A percentile compares a stretch with the other conserved stretches of the same genome.
These are phyloP conservation scores for Prinsepia uniflora DNA, from an alignment of 306 rosid genomes.

Conservation along the genomic window DNA sequence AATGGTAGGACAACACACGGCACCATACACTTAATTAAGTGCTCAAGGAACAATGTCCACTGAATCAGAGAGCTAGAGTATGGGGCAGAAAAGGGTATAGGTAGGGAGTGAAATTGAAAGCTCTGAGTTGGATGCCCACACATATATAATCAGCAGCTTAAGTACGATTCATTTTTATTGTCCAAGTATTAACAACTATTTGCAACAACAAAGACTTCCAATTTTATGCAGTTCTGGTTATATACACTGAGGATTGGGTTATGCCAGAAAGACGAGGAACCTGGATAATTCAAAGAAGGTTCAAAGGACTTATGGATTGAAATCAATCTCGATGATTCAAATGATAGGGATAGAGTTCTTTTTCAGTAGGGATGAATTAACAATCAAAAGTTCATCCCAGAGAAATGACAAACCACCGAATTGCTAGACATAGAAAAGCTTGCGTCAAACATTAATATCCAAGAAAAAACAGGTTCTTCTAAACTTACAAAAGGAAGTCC, in stretches of 20 bases:
- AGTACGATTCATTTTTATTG: background rate
- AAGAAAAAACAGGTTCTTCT: background rate
- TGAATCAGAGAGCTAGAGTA: background rate
- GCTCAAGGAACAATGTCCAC: background rate
- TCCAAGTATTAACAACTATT: background rate
- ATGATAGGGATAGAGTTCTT: background rate
- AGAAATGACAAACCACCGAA: background rate
- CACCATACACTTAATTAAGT: background rate
- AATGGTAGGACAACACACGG: background rate
- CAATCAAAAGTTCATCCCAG: background rate
- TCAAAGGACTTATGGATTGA: background rate
- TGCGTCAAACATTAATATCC: background rate
- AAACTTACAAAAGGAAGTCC: background rate
- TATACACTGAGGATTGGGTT: background rate
- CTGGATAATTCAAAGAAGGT: background rate
- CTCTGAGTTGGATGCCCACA: background rate
- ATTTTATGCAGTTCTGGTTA: background rate
- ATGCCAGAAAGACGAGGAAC: background rate
- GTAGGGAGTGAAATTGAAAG: background rate
- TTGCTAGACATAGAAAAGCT: background rate
- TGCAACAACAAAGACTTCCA: background rate
- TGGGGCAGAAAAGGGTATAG: background rate
- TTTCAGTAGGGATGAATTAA: background rate
- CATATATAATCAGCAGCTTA: background rate
- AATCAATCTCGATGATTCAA: background rate